A percentile compares a stretch with the other conserved stretches of the same genome.
These are phyloP conservation scores for Cystoisospora suis DNA, from an alignment of 169 alveolate species.

Conservation along the genomic window DNA sequence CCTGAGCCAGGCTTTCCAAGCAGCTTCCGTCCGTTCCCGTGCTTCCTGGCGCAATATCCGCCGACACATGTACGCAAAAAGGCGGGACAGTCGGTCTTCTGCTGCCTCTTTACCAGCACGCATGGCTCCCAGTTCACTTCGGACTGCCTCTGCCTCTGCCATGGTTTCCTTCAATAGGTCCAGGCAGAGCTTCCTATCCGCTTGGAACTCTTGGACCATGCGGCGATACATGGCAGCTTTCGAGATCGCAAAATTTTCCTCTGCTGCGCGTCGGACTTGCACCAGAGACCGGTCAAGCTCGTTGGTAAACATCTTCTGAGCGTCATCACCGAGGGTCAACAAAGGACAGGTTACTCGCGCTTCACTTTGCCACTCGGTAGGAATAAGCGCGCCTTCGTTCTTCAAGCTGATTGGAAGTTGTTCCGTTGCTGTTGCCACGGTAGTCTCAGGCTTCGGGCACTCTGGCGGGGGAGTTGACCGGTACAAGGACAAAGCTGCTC, in stretches of 20 bases:
- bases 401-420: too few relatives aligned
- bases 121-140: neutral
- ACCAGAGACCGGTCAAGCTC: neutral
- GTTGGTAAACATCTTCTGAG: neutral
- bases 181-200: neutral
- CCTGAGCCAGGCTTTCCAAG: neutral
- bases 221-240: neutral
- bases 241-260: neutral
- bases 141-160: neutral
- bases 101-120: conserved; percentile 9
- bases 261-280: conserved; percentile 1
- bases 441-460: too few relatives aligned
- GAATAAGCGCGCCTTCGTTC: too few relatives aligned
- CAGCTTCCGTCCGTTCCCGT: neutral
- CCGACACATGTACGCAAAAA: neutral
- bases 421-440: too few relatives aligned
- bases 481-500: too few relatives aligned
- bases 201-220: neutral
- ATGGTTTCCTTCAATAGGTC: neutral
- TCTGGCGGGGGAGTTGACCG: too few relatives aligned
- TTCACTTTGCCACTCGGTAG: too few relatives aligned
- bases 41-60: conserved; percentile 2
- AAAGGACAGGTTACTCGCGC: too few relatives aligned
- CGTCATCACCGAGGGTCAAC: neutral
- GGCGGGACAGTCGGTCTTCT: neutral